A percentile compares a stretch with the other conserved stretches of the same genome.
phyloP scores from a whole-genome alignment of 1,139 yeast genomes.

The Pichia sp. region DNA sequence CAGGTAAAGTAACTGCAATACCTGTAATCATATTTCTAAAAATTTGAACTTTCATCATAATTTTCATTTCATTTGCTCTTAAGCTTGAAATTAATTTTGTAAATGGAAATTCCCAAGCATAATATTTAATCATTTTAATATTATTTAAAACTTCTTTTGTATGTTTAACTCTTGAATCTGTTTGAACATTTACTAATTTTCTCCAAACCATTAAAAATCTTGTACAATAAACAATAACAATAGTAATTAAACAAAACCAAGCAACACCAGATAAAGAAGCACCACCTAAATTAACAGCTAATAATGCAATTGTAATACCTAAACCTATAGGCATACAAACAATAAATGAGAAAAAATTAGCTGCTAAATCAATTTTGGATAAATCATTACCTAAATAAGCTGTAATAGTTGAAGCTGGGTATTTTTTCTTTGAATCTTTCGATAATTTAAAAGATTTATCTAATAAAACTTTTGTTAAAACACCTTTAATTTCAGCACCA shows the following conservation, averaged over 20 bases:
- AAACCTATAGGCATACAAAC: slow-evolving; percentile 59
- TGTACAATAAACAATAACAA: slow-evolving; percentile 25
- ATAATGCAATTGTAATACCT: slow-evolving; percentile 53
- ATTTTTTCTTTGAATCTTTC: slow-evolving; percentile 53
- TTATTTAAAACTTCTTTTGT: slow-evolving; percentile 43
- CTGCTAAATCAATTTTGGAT: slow-evolving; percentile 72
- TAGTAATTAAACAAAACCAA: slow-evolving; percentile 27
- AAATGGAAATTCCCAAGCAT: slow-evolving; percentile 51
- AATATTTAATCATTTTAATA: slow-evolving; percentile 44
- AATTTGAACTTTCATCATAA: slow-evolving; percentile 40
- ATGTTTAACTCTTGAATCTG: slow-evolving; percentile 40
- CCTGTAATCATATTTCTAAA: slow-evolving; percentile 41
- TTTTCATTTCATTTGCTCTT: slow-evolving; percentile 39
- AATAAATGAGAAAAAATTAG: slow-evolving; percentile 62
- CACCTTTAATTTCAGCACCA: slow-evolving; percentile 65
- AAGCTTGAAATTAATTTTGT: slow-evolving; percentile 33
- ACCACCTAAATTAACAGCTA: slow-evolving; percentile 66
- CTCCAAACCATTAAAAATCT: slow-evolving; percentile 35
- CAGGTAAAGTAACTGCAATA: slow-evolving; percentile 40
- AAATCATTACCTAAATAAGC: slow-evolving; percentile 75
- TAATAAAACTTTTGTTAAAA: slow-evolving; percentile 59
- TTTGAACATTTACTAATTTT: slow-evolving; percentile 34
- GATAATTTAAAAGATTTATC: slow-evolving; percentile 60
- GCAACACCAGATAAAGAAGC: slow-evolving; percentile 43
- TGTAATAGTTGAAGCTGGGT: slow-evolving; percentile 63